Base-by-base conservation (phyloP, 257 asterid species). In the Solanum clarkiae region DNA sequence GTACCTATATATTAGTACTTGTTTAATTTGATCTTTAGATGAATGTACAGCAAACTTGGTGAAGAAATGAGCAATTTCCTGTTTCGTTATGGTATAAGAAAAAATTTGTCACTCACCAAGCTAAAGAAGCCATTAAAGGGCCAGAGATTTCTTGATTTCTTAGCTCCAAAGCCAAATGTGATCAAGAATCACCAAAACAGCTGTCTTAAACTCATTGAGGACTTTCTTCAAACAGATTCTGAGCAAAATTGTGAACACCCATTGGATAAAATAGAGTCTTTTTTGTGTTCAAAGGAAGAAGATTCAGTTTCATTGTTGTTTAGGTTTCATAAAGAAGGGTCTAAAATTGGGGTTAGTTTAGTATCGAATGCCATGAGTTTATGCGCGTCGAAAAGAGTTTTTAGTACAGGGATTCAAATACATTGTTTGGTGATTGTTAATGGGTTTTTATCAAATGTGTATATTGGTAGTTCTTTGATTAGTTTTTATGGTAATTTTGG, bases 391-490 rank as follows among this genome's bases (percentile, higher is more conserved):
- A 81, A 60, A 40, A 86, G 87, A 29, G 83, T n/a, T 88, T 15
- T 71, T 55, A 42, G 47, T 9, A 29, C 82, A 14, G 92, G 92
- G 44, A 88, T 80, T 83, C 89, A 69, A 80, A 68, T 90, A 16
- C 92, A 90, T 72, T 84, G 88, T 51, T 65, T 90, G 83, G 87
- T 87, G 2, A 47, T 86, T 17, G 54, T 72, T 13, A 69, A 80
- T 59, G 91, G 91, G 84, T 85, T 88, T 47, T 18, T 88, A 3
- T 70, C 75, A 15, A 83, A 90, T 88, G 81, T 86, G 3, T 90
- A 86, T 85, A 82, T 86, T 16, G 88, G 92, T 6, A 90, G 88
- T 84, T 85, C 86, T 66, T 59, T 90, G 85, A 86, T 90, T 17
- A 22, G 86, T 10, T 85, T 88, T 17, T 88, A 90, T n/a, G 8